These are phyloP conservation scores for Scutellaria baicalensis DNA, from an alignment of 257 asterid genomes.

Conservation along the genomic window DNA sequence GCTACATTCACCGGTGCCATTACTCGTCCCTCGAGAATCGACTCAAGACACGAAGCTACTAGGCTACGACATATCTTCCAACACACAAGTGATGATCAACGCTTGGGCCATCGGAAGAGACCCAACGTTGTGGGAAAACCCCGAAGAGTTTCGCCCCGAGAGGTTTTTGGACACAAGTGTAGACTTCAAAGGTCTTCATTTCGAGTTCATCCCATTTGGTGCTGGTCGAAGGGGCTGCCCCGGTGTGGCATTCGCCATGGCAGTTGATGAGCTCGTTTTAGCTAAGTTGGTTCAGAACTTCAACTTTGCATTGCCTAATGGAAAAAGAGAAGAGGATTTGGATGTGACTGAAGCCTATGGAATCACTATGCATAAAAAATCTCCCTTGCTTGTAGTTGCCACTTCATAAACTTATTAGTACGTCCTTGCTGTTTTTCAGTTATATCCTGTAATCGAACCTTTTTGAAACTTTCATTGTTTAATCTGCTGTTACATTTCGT, in stretches of 20 bases:
- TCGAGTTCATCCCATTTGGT: conserved; percentile 47
- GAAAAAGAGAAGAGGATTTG: conserved; percentile 18
- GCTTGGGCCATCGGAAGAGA: conserved; percentile 45
- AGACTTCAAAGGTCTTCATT: conserved; percentile 33
- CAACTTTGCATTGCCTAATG: conserved; percentile 25
- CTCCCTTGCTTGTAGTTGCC: conserved; percentile 27
- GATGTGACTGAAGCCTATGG: conserved; percentile 42
- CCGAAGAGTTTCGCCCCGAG: conserved; percentile 43
- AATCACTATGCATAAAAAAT: conserved; percentile 12
- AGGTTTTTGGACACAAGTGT: conserved; percentile 24
- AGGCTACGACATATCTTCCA: conserved; percentile 29
- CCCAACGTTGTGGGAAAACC: conserved; percentile 34
- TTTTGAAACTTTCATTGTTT: too few relatives aligned
- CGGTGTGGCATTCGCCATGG: conserved; percentile 24
- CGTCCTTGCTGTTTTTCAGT: too few relatives aligned
- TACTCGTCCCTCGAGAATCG: conserved; percentile 33
- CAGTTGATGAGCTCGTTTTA: conserved; percentile 25
- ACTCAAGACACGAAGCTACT: conserved; percentile 25
- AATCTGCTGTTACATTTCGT: too few relatives aligned
- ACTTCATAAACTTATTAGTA: not conserved
- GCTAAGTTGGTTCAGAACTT: conserved; percentile 35
- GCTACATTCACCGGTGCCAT: conserved; percentile 31
- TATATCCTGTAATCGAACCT: too few relatives aligned
- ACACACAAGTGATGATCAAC: conserved; percentile 30
- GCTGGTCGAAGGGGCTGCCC: conserved; percentile 56